A percentile compares a stretch with the other conserved stretches of the same genome.
These are phyloP conservation scores for Saturnispora sekii DNA, from an alignment of 805 yeast species.

Conservation along the genomic window DNA sequence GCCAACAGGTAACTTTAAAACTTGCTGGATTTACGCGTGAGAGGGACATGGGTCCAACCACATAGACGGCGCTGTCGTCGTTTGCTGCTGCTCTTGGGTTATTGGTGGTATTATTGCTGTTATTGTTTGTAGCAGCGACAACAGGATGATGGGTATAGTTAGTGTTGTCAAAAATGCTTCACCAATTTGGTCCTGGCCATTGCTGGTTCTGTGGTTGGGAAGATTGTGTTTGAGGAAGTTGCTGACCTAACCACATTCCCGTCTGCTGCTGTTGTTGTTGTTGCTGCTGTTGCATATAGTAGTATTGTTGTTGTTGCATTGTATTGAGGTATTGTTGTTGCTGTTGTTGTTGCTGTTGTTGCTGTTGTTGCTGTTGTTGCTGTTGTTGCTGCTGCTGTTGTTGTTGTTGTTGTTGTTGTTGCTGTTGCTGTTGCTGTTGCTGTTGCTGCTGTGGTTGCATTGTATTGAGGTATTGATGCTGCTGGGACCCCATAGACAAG, in stretches of 20 bases:
- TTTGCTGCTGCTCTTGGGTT: too few relatives aligned
- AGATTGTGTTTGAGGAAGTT: too few relatives aligned
- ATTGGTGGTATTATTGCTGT: too few relatives aligned
- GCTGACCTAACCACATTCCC: neutral
- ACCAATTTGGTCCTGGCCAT: too few relatives aligned
- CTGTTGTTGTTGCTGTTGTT: constrained; percentile 1
- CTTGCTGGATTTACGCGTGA: too few relatives aligned
- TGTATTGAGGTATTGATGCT: constrained; percentile 8
- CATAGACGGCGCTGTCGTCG: too few relatives aligned
- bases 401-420: constrained; percentile 14
- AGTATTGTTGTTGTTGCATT: neutral
- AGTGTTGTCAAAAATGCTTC: too few relatives aligned
- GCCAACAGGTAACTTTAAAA: too few relatives aligned
- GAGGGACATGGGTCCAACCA: too few relatives aligned
- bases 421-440: constrained; percentile 13
- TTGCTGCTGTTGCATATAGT: neutral
- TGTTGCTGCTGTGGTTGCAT: constrained; percentile 13
- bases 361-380: constrained; percentile 3
- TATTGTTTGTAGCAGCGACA: too few relatives aligned
- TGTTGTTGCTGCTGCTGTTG: constrained; percentile 12
- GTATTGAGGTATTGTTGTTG: neutral
- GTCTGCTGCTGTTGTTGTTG: constrained; percentile 4
- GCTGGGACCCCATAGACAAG: constrained; percentile 7
- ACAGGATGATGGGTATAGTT: too few relatives aligned
- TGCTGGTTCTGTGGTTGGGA: too few relatives aligned